A percentile compares a stretch with the other conserved stretches of the same genome.
These are phyloP conservation scores for Erodium moschatum DNA, from an alignment of 441 rosid species.

Conservation along the genomic window DNA sequence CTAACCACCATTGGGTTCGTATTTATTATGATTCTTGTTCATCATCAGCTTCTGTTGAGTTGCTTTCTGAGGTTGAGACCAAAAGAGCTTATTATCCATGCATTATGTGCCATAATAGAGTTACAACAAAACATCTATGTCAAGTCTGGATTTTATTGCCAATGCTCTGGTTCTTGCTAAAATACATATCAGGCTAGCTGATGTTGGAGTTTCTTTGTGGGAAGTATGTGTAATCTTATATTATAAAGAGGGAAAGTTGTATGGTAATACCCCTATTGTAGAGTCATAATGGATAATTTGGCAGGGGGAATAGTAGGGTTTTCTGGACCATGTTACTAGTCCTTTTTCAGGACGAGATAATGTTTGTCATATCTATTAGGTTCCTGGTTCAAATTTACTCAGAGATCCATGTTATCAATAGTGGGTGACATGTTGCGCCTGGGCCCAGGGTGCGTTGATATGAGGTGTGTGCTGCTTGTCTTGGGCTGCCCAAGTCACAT, in stretches of 20 bases:
- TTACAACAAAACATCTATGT: background rate
- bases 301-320: background rate
- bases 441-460: background rate
- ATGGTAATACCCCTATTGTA: background rate
- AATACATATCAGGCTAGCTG: background rate
- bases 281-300: background rate
- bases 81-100: background rate
- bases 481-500: background rate
- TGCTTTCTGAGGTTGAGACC: background rate
- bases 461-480: background rate
- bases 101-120: slow-evolving; percentile 1
- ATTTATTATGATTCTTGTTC: background rate
- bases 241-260: background rate
- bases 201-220: background rate
- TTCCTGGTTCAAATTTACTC: background rate
- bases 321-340: background rate
- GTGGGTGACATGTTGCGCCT: background rate
- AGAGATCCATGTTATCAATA: background rate
- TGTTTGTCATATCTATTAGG: background rate
- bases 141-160: background rate
- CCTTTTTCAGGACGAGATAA: background rate
- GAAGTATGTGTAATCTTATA: background rate
- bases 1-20: background rate
- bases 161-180: slow-evolving; percentile 8
- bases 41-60: slow-evolving; percentile 2